Percentiles rank a stretch among this genome's conserved stretches.
Evolutionary conservation across 2,329 filamentous ascomycete genomes (phyloP).

Genomic region (Diplodia scrobiculata): DNA sequence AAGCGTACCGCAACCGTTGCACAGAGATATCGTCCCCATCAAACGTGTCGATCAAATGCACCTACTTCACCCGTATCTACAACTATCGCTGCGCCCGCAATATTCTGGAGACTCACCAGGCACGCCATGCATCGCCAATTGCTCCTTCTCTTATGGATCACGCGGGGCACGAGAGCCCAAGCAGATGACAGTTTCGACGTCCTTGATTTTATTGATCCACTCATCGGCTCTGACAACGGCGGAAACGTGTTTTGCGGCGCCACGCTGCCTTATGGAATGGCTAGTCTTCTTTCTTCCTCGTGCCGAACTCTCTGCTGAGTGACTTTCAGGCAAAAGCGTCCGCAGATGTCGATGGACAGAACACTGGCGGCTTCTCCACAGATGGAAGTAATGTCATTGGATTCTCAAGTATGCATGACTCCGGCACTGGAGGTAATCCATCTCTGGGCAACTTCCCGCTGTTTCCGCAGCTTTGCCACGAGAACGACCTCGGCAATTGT

Average conservation of each 20-base stretch:
- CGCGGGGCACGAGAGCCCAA: neutral
- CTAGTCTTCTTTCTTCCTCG: neutral
- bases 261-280: slow-evolving; percentile 50
- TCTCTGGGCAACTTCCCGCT: slow-evolving; percentile 74
- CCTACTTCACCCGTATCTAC: neutral
- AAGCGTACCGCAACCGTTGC: neutral
- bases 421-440: slow-evolving; percentile 50
- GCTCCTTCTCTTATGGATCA: neutral
- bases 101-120: neutral
- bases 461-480: slow-evolving; percentile 67
- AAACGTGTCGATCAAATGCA: neutral
- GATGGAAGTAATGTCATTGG: slow-evolving; percentile 49
- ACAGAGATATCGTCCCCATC: neutral
- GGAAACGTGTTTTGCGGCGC: slow-evolving; percentile 54
- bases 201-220: slow-evolving; percentile 46
- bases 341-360: slow-evolving; percentile 53
- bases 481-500: slow-evolving; percentile 63
- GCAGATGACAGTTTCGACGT: slow-evolving; percentile 33
- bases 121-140: slow-evolving; percentile 3
- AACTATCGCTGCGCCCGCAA: neutral
- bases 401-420: slow-evolving; percentile 45
- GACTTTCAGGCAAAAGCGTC: slow-evolving; percentile 45
- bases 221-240: slow-evolving; percentile 50
- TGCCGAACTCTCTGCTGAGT: slow-evolving; percentile 51
- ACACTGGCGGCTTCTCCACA: slow-evolving; percentile 60